Conservation (phyloP, 1,139 yeast genomes). For the Yamadazyma pseudoaaseri region DNA sequence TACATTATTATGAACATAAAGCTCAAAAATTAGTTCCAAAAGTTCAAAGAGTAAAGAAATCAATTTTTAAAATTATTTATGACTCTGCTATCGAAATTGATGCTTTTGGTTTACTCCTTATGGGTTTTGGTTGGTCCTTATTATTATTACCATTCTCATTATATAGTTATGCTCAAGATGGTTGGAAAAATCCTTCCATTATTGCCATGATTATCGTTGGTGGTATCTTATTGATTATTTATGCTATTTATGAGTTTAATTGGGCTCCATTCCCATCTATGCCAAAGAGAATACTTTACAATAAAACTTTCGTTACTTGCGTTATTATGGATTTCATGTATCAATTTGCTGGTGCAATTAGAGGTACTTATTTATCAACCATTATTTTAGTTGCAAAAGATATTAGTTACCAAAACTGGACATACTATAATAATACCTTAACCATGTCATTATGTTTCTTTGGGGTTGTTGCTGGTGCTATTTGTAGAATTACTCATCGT, state of each 20-base stretch:
- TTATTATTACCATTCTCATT: slow-evolving; percentile 34
- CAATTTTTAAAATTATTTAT: slow-evolving; percentile 1
- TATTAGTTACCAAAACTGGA: slow-evolving; percentile 27
- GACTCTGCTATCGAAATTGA: slow-evolving; percentile 22
- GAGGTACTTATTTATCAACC: slow-evolving; percentile 12
- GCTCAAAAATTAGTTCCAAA: slow-evolving; percentile 12
- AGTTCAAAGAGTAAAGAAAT: slow-evolving; percentile 4
- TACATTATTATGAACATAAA: slow-evolving; percentile 25
- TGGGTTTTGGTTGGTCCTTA: slow-evolving; percentile 34
- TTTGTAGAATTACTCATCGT: slow-evolving; percentile 27
- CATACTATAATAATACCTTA: slow-evolving; percentile 30
- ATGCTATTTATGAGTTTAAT: slow-evolving; percentile 23
- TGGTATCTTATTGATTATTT: slow-evolving; percentile 24
- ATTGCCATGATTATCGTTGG: slow-evolving; percentile 38
- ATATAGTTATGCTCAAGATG: slow-evolving; percentile 22
- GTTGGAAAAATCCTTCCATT: slow-evolving; percentile 33
- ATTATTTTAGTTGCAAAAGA: slow-evolving; percentile 21
- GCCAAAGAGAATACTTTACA: slow-evolving; percentile 27
- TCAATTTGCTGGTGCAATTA: slow-evolving; percentile 19
- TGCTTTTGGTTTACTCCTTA: slow-evolving; percentile 30
- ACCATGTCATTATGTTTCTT: slow-evolving; percentile 33
- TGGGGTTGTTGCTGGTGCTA: slow-evolving; percentile 29
- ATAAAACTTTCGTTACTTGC: slow-evolving; percentile 31
- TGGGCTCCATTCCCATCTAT: slow-evolving; percentile 30
- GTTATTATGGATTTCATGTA: slow-evolving; percentile 15